Evolutionary conservation across 192 early-diverging fungal genomes (phyloP), one percentile per base, ranked within the genome.

Genomic region (Entophlyctis luteolus): DNA sequence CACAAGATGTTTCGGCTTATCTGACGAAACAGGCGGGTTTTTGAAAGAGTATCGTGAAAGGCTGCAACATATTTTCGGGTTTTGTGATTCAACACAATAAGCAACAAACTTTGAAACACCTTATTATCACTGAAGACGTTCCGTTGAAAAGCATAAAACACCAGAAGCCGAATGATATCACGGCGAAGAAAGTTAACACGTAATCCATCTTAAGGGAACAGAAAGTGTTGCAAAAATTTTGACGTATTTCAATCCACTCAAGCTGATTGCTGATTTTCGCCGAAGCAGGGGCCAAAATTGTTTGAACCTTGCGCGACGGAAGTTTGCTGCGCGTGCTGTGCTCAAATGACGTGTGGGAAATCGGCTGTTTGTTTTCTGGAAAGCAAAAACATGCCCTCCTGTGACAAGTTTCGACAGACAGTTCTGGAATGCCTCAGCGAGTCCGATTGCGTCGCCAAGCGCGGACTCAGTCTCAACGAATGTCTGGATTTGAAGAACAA

Each of bases 321-420:
- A 42, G 39, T 42, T 12, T 12, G 39, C n/a, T 42, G 39, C 39
- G n/a, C 10, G n/a, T 42, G 39, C 39, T 42, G n/a, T 42, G n/a
- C 10, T 42, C 39, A 42, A 12, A 12, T 8, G 39, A 12, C 8
- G 8, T 42, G 39, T 42, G 8, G n/a, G 39, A 42, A 42, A 12
- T 42, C n/a, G 39, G 39, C 8, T 53, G 25, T 53, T 53, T 53
- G 10, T 53, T 53, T 12, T 65, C 62, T 65, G 60, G 22, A 39
- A 42, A 70, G 57, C 25, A 23, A 68, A 10, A 18, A 72, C 20
- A 75, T 75, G 74, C 74, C 74, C 1, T 55, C 62, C 6, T 75
- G 74, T 52, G 62, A 72, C 32, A 68, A 38, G 28, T 75, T 60
- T 45, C 33, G 48, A 35, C 31, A 57, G 23, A 39, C 60, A 5